These are phyloP conservation scores for Epichloe sp. DNA, from an alignment of 2,329 filamentous ascomycete genomes.

Conservation along the genomic window DNA sequence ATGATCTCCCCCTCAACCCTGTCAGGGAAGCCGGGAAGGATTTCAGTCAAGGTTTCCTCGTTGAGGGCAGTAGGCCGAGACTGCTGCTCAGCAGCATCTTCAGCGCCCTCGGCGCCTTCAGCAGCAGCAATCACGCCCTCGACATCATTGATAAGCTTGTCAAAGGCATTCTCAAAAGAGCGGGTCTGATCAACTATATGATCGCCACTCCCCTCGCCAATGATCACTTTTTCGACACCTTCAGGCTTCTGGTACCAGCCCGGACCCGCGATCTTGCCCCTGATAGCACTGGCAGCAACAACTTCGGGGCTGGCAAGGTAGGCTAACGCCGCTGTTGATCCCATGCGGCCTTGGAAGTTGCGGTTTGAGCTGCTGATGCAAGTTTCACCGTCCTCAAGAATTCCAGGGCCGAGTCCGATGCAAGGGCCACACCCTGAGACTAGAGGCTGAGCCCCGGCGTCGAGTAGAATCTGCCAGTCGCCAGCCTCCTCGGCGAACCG, in stretches of 20 bases:
- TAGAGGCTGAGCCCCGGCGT: slow-evolving; percentile 30
- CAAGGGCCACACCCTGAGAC: slow-evolving; percentile 71
- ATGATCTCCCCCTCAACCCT: neutral
- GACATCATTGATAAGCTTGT: slow-evolving; percentile 55
- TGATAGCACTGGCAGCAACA: slow-evolving; percentile 76
- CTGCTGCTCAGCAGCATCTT: neutral
- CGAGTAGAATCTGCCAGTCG: slow-evolving; percentile 72
- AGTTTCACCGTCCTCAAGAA: slow-evolving; percentile 74
- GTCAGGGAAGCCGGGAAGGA: slow-evolving; percentile 4
- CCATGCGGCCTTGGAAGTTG: slow-evolving; percentile 62
- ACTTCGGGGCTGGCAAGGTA: slow-evolving; percentile 69
- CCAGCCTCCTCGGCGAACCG: slow-evolving; percentile 62
- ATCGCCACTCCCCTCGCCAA: slow-evolving; percentile 54
- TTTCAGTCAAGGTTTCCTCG: slow-evolving; percentile 7
- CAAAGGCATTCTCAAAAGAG: slow-evolving; percentile 52
- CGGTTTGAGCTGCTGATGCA: slow-evolving; percentile 75
- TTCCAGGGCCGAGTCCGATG: slow-evolving; percentile 67
- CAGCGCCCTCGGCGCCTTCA: slow-evolving; percentile 29
- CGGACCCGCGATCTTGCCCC: slow-evolving; percentile 60
- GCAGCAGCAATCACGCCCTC: slow-evolving; percentile 47
- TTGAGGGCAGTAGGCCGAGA: neutral
- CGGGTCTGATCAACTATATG: slow-evolving; percentile 37
- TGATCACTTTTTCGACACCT: slow-evolving; percentile 51
- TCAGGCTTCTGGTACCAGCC: slow-evolving; percentile 65
- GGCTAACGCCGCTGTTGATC: slow-evolving; percentile 44